Evolutionary conservation across 495 filamentous ascomycete species (phyloP), one percentile per base, ranked within the genome.

Genomic region (Coniosporium apollinis): DNA sequence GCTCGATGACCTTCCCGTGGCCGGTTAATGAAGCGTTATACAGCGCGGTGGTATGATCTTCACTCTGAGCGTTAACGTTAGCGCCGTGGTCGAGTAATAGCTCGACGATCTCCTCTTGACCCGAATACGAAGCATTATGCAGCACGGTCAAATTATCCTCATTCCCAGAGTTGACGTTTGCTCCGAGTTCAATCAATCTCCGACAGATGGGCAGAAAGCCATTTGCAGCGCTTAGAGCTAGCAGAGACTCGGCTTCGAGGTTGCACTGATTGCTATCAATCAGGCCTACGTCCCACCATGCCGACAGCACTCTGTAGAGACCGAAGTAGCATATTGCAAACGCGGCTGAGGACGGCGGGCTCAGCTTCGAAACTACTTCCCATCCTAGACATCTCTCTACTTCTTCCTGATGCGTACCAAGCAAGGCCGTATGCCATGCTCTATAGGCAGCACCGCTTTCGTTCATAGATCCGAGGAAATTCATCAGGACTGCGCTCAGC

Each of bases 21-120:
- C 22, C 20, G 13, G 11, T 3, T 1, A 0, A 2, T 25, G n/a
- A 5, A 5, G 20, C 34, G 7, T 6, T 2, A 11, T 36, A 19
- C 1, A 26, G 19, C 1, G 18, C 34, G 0, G 34, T 25, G 19
- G 5, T 18, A 3, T 16, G n/a, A 4, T 25, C 4, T 3, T 36
- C 6, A 21, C 21, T 26, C 16, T 14, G 8, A 8, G 38, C 30
- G 20, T 46, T 30, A n/a, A 39, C 30, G 18, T 48, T 24, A 5
- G 43, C 46, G 24, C 43, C 43, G 8, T 8, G 11, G 9, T 43
- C 36, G 16, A 46, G 24, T 31, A 49, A 30, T 26, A 39, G 24
- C 28, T 44, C 31, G 30, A 43, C 44, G 9, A 43, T 22, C 18
- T 39, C 30, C n/a, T 20, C 28, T 8, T 31, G 7, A 6, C 15